Percentiles rank a stretch among this genome's conserved stretches.
Evolutionary conservation across 2,329 filamentous ascomycete genomes (phyloP).

Genomic region (Aureobasidium musti): DNA sequence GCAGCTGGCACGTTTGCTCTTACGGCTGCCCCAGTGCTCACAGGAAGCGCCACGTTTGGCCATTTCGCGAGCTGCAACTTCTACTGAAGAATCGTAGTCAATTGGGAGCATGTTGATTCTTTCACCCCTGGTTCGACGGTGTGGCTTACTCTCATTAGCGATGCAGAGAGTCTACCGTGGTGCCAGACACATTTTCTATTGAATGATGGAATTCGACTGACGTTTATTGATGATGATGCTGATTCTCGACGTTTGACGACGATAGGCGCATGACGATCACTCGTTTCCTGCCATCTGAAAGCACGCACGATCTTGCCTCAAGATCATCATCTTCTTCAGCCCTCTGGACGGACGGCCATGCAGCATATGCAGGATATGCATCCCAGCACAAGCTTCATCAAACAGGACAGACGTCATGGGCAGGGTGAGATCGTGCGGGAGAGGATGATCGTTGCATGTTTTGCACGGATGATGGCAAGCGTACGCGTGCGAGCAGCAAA

Average conservation of each 20-base stretch:
- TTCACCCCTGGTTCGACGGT: neutral
- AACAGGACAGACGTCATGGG: conserved; percentile 10
- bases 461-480: conserved; percentile 13
- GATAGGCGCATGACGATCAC: conserved; percentile 13
- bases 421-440: conserved; percentile 6
- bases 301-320: conserved; percentile 5
- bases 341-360: neutral
- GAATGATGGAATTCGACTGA: neutral
- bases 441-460: neutral
- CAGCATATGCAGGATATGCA: conserved; percentile 3
- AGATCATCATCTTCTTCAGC: conserved; percentile 19
- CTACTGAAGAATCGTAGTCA: neutral
- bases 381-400: conserved; percentile 11
- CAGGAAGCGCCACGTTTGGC: conserved; percentile 10
- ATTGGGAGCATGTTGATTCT: neutral
- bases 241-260: neutral
- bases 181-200: neutral
- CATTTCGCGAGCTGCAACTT: neutral
- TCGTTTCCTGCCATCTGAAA: neutral
- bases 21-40: neutral
- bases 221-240: neutral
- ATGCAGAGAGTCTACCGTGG: neutral
- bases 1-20: conserved; percentile 19
- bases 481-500: conserved; percentile 24
- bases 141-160: neutral